Evolutionary conservation across 1,284 basidiomycete genomes (phyloP).

Genomic region (Volvariella volvacea): DNA sequence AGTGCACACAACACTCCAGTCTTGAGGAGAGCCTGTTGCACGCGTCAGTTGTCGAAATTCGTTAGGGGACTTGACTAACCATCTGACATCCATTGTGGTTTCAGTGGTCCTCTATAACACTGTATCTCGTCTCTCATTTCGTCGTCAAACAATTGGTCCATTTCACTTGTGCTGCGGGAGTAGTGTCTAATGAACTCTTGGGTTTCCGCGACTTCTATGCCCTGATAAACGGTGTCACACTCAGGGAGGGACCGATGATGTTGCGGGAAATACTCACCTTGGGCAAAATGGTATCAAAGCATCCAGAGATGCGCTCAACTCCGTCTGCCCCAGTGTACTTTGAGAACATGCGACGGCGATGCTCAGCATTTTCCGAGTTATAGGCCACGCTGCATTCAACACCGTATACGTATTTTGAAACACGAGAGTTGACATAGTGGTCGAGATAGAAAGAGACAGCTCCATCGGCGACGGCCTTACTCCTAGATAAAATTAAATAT

Average conservation of each 20-base stretch:
- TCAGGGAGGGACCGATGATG: slow-evolving; percentile 1
- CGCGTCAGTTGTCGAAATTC: not conserved
- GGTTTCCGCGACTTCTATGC: slow-evolving; percentile 24
- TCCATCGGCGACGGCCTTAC: slow-evolving; percentile 12
- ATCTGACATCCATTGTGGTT: slow-evolving; percentile 37
- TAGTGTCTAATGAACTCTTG: slow-evolving; percentile 19
- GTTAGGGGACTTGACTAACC: slow-evolving; percentile 28
- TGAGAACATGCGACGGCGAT: slow-evolving; percentile 18
- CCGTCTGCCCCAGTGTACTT: not conserved
- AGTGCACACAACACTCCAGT: slow-evolving; percentile 37
- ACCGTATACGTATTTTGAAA: slow-evolving; percentile 1
- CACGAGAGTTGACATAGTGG: not conserved
- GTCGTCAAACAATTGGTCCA: slow-evolving; percentile 8
- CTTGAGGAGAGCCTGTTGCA: slow-evolving; percentile 17
- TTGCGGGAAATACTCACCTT: slow-evolving; percentile 12
- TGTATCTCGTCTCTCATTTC: slow-evolving; percentile 21
- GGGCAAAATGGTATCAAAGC: slow-evolving; percentile 17
- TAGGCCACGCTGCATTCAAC: slow-evolving; percentile 22
- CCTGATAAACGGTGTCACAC: slow-evolving; percentile 12
- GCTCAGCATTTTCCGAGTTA: slow-evolving; percentile 24
- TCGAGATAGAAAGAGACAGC: not conserved
- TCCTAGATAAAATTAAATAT: slow-evolving; percentile 24
- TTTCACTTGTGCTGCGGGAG: slow-evolving; percentile 11
- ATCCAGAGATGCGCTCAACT: slow-evolving; percentile 5
- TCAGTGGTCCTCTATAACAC: slow-evolving; percentile 33